Base-by-base conservation (phyloP, 805 yeast genomes). In the Yarrowia porcina region DNA sequence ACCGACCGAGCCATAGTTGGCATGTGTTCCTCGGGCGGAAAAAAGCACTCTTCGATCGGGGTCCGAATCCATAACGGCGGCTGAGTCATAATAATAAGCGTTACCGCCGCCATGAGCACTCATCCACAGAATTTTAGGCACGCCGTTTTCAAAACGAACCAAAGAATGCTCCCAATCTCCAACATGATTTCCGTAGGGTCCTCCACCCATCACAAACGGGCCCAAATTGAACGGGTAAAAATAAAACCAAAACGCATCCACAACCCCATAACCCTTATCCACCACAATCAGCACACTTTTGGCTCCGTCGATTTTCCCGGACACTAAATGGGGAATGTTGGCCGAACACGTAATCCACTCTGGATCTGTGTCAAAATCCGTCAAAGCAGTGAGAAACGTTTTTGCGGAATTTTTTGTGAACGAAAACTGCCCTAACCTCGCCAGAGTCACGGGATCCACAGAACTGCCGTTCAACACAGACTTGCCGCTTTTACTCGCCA, bases 141-240 rank as follows among this genome's bases (percentile, higher is more conserved):
- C 75, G 0, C 97, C 96, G 2, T 87, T 81, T 69, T 85, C 83
- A 71, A 90, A 93, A 25, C 99, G 79, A 13, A 91, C 93, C 35
- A 93, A 75, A 0, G 96, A 85, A 73, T 93, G 99, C 69, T 93
- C 99, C 99, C 99, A 93, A 76, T 93, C 99, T 7, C 98, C 99
- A 33, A 94, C 85, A 71, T 93, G 99, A 72, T 93, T 89, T 0
- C 99, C 99, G 77, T 88, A 94, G 0, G 99, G 99, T 0, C 99
- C 99, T 36, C 83, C 82, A 2, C 98, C 98, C 97, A 93, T 91
- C 10, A 93, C 97, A 75, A 86, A 93, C 0, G 99, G 97, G 0
- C 99, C 99, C 67, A 89, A 77, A 72, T 93, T 93, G 77, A 93
- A 93, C 1, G 96, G 87, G 72, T 94, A 93, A 71, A 93, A 93